Base-by-base conservation (phyloP, 805 yeast species). In the Metschnikowia similis region DNA sequence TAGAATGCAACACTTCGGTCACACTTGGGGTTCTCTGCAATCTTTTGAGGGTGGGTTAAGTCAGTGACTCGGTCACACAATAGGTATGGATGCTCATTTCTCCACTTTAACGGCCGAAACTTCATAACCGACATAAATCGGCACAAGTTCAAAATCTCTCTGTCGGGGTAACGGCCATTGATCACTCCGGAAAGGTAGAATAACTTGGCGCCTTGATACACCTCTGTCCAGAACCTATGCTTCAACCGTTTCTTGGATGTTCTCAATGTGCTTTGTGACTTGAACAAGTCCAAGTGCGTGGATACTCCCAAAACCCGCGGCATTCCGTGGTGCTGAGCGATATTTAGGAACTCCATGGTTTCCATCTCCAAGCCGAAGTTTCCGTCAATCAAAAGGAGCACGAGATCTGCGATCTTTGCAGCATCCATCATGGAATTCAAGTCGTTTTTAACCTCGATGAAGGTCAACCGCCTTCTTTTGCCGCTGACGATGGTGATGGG, bases 301-400 rank as follows among this genome's bases (percentile, higher is more conserved):
- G 96, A 87, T 8, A 94, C 87, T 56, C 98, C 99, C 41, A 94
- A 75, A 16, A 94, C 95, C 59, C 97, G 81, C 38, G 99, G 99
- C 91, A 94, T 94, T 69, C 99, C 99, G 67, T 94, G 99, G 64
- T 92, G 97, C 60, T 94, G 96, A 3, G 97, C 95, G 57, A 94
- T 81, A 63, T 94, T 95, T 55, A 94, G 76, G 63, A 94, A 94
- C 70, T 94, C 99, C 98, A 94, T 95, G 8, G 99, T 94, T 70
- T 94, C 99, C 99, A 94, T 94, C 74, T 94, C 99, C 52, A 94
- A 83, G 7, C 99, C 99, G 66, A 89, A 94, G 66, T 94, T 94
- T 51, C 99, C 98, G 72, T 94, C 99, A 52, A 94, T 83, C 78
- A 94, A 71, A 53, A 94, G 66, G 44, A 94, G 75, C 8, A 95